A percentile compares a stretch with the other conserved stretches of the same genome.
These are phyloP conservation scores for Mortierella sp. DNA, from an alignment of 371 early-diverging fungal genomes.

Conservation along the genomic window DNA sequence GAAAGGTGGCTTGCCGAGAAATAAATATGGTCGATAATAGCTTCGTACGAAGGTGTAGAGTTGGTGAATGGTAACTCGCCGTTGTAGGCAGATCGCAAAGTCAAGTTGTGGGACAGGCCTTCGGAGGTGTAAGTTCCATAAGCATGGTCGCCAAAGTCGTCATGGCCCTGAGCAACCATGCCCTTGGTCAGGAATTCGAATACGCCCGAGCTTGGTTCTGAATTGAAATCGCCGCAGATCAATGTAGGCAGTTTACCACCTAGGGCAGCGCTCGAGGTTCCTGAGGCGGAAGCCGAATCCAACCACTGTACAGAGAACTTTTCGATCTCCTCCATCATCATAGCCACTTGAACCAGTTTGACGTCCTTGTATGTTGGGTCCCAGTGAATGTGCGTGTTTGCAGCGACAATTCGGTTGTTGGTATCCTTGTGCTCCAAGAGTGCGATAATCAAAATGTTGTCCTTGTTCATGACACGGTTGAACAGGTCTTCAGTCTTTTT, in stretches of 20 bases:
- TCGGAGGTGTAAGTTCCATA: constrained; percentile 91
- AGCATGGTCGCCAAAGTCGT: constrained; percentile 81
- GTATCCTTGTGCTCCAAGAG: constrained; percentile 88
- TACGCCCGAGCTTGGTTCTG: constrained; percentile 91
- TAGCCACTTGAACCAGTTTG: constrained; percentile 96
- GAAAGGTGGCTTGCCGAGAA: constrained; percentile 81
- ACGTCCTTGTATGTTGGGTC: constrained; percentile 95
- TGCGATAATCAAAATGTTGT: constrained; percentile 94
- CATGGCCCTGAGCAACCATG: constrained; percentile 78
- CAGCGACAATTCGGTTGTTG: constrained; percentile 79
- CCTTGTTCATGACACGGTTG: constrained; percentile 96
- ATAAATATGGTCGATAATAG: constrained; percentile 98
- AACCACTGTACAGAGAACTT: constrained; percentile 62
- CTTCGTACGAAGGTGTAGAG: constrained; percentile 91
- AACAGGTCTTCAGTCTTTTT: constrained; percentile 93
- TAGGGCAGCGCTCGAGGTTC: constrained; percentile 22
- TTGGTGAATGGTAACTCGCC: constrained; percentile 94
- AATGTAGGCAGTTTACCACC: constrained; percentile 71
- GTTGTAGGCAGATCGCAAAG: constrained; percentile 86
- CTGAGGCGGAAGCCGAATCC: constrained; percentile 13
- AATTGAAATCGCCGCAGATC: constrained; percentile 98
- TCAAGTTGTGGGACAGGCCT: constrained; percentile 83
- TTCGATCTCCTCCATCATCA: constrained; percentile 95
- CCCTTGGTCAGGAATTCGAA: constrained; percentile 87
- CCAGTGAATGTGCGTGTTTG: constrained; percentile 96